phyloP scores from a whole-genome alignment of 2,329 filamentous ascomycete genomes.

The Aspergillus caelatus region DNA sequence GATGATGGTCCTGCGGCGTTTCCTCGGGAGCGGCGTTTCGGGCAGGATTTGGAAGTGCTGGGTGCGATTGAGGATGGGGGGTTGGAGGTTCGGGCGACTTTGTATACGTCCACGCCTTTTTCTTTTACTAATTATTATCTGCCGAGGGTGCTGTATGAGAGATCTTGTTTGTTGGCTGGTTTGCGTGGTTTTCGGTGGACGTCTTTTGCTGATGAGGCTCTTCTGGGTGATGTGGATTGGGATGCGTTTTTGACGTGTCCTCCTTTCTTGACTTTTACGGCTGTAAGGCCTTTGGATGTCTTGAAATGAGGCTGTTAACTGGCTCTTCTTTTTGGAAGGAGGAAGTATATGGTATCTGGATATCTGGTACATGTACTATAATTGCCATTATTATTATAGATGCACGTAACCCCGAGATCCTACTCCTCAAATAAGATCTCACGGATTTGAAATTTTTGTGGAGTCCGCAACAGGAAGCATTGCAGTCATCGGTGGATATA shows the following conservation, averaged over 20 bases:
- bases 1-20: neutral
- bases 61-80: neutral
- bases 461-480: neutral
- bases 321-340: neutral
- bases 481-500: neutral
- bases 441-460: neutral
- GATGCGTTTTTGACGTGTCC: neutral
- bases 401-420: too few relatives aligned
- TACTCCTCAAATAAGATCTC: neutral
- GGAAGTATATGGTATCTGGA: neutral
- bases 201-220: neutral
- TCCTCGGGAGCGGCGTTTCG: neutral
- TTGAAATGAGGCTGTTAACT: neutral
- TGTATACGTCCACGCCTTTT: neutral
- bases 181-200: neutral
- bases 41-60: neutral
- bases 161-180: neutral
- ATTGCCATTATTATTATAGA: neutral
- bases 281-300: neutral
- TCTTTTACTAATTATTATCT: neutral
- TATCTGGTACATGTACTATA: neutral
- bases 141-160: neutral
- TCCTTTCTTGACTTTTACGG: neutral
- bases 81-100: neutral
- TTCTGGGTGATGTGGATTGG: neutral